A percentile compares a stretch with the other conserved stretches of the same genome.
phyloP scores from a whole-genome alignment of 1,139 yeast genomes.

The Protomyces gravidus region DNA sequence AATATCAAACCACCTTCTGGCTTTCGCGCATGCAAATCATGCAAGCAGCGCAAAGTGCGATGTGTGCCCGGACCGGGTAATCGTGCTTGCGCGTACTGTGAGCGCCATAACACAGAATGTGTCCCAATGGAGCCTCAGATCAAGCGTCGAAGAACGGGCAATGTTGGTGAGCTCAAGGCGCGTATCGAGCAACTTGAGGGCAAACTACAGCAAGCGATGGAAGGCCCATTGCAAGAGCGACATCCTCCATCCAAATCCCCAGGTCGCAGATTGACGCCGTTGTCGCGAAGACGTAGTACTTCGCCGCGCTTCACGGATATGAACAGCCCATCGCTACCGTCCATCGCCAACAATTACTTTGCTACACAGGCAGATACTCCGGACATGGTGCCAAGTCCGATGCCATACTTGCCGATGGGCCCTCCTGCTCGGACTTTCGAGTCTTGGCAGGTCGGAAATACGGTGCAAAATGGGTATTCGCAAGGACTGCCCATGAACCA shows the following conservation, averaged over 20 bases:
- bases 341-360: neutral
- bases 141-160: slow-evolving; percentile 6
- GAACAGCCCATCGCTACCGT: neutral
- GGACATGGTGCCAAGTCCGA: neutral
- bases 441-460: neutral
- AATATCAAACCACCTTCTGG: neutral
- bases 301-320: neutral
- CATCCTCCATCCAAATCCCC: neutral
- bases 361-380: neutral
- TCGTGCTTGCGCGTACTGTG: slow-evolving; percentile 17
- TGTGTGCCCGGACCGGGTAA: slow-evolving; percentile 13
- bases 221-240: neutral
- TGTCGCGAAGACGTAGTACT: neutral
- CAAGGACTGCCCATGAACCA: neutral
- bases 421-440: neutral
- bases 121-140: slow-evolving; percentile 5
- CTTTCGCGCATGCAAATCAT: slow-evolving; percentile 19
- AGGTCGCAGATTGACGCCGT: neutral
- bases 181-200: slow-evolving; percentile 24
- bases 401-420: neutral
- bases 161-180: slow-evolving; percentile 14
- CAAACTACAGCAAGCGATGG: slow-evolving; percentile 1
- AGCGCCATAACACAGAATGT: slow-evolving; percentile 8
- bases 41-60: slow-evolving; percentile 18
- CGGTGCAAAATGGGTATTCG: neutral